phyloP scores from a whole-genome alignment of 2,329 filamentous ascomycete genomes.

The Tolypocladium tundrense region DNA sequence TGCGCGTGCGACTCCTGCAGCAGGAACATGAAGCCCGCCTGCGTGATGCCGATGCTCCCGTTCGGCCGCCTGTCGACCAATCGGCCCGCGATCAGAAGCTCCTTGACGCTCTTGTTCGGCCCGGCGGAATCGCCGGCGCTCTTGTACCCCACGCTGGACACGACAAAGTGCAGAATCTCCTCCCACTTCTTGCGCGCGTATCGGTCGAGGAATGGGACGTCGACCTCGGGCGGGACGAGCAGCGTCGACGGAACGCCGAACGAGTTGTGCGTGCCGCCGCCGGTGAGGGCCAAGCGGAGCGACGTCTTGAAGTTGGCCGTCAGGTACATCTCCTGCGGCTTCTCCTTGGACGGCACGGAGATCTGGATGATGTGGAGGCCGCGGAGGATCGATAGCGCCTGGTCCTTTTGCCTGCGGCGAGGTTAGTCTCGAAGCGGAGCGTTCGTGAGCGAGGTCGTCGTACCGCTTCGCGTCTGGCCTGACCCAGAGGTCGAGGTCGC shows the following conservation, averaged over 20 bases:
- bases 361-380: constrained; percentile 78
- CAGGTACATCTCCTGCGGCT: constrained; percentile 62
- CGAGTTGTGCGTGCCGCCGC: constrained; percentile 73
- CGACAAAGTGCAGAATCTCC: constrained; percentile 89
- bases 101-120: constrained; percentile 71
- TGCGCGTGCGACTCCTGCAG: constrained; percentile 93
- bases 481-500: constrained; percentile 79
- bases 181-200: constrained; percentile 91
- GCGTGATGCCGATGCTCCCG: constrained; percentile 70
- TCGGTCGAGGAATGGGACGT: constrained; percentile 65
- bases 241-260: constrained; percentile 78
- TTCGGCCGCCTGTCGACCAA: constrained; percentile 60
- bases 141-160: constrained; percentile 58
- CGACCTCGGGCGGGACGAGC: constrained; percentile 51
- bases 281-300: constrained; percentile 76
- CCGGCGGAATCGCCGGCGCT: constrained; percentile 34
- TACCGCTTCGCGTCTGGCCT: constrained; percentile 47
- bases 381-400: constrained; percentile 70
- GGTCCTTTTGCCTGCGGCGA: constrained; percentile 59
- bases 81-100: constrained; percentile 68
- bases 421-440: background rate
- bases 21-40: constrained; percentile 88
- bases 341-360: constrained; percentile 47
- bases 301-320: constrained; percentile 76
- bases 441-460: background rate